Evolutionary conservation across 2,329 filamentous ascomycete species (phyloP).

Genomic region (Fusarium protoensiforme): DNA sequence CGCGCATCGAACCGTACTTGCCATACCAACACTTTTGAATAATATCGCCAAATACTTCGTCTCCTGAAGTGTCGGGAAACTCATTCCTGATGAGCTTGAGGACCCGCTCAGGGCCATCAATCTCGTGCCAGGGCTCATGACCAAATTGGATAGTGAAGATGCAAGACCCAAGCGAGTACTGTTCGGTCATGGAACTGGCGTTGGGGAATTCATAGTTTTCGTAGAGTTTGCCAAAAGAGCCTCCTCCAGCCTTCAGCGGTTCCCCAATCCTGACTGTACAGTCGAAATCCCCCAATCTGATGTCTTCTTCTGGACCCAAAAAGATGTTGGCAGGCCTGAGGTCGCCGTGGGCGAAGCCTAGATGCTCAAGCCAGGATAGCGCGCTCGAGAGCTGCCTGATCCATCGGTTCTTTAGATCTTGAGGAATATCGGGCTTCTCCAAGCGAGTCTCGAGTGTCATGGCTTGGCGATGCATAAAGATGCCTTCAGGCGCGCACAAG

Average conservation of each 20-base stretch:
- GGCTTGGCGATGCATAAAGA: conserved; percentile 16
- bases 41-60: background rate
- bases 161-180: conserved; percentile 13
- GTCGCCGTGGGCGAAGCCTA: background rate
- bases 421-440: background rate
- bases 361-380: background rate
- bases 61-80: background rate
- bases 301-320: background rate
- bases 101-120: background rate
- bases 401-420: background rate
- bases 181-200: conserved; percentile 2
- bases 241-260: background rate
- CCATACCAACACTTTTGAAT: background rate
- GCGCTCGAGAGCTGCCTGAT: background rate
- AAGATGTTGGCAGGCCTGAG: background rate
- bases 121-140: background rate
- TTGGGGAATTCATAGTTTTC: background rate
- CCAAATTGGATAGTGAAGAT: conserved; percentile 8
- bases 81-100: background rate
- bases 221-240: background rate
- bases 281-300: conserved; percentile 8
- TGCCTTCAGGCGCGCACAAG: background rate
- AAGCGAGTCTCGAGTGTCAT: background rate
- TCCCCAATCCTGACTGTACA: background rate
- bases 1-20: background rate